Conservation (phyloP, 2,329 filamentous ascomycete species). For the Lecanoromycetidae sp. region DNA sequence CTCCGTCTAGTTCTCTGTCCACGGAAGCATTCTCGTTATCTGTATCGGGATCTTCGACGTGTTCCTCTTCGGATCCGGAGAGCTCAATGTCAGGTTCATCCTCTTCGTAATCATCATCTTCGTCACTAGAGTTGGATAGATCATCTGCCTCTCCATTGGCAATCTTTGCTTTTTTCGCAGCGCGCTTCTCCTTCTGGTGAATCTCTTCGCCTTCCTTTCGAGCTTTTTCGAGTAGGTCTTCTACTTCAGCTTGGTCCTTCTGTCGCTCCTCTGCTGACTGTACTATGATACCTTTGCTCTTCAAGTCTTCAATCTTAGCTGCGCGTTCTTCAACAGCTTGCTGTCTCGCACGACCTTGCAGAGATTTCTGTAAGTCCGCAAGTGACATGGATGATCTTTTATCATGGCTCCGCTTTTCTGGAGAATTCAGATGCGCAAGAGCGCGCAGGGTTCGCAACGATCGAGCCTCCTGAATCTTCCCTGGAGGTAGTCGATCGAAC, state of each 20-base stretch:
- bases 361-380: slow-evolving; percentile 53
- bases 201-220: slow-evolving; percentile 69
- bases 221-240: slow-evolving; percentile 78
- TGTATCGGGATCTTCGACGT: slow-evolving; percentile 22
- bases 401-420: slow-evolving; percentile 37
- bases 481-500: slow-evolving; percentile 57
- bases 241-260: slow-evolving; percentile 67
- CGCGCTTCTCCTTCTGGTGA: slow-evolving; percentile 61
- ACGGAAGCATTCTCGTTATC: slow-evolving; percentile 24
- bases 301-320: slow-evolving; percentile 63
- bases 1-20: slow-evolving; percentile 24
- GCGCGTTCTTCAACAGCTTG: slow-evolving; percentile 71
- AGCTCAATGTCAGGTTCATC: slow-evolving; percentile 31
- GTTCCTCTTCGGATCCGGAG: slow-evolving; percentile 37
- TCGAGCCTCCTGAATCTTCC: slow-evolving; percentile 49
- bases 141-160: slow-evolving; percentile 35
- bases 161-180: slow-evolving; percentile 52
- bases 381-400: slow-evolving; percentile 49
- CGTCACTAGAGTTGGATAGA: slow-evolving; percentile 39
- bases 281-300: slow-evolving; percentile 66
- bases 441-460: slow-evolving; percentile 58
- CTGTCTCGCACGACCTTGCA: slow-evolving; percentile 61
- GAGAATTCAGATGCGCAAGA: slow-evolving; percentile 60
- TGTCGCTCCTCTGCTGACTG: slow-evolving; percentile 80
- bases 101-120: slow-evolving; percentile 38